Evolutionary conservation across 768 basidiomycete genomes (phyloP), one percentile per base, ranked within the genome.

Genomic region (Amylocystis lapponica): DNA sequence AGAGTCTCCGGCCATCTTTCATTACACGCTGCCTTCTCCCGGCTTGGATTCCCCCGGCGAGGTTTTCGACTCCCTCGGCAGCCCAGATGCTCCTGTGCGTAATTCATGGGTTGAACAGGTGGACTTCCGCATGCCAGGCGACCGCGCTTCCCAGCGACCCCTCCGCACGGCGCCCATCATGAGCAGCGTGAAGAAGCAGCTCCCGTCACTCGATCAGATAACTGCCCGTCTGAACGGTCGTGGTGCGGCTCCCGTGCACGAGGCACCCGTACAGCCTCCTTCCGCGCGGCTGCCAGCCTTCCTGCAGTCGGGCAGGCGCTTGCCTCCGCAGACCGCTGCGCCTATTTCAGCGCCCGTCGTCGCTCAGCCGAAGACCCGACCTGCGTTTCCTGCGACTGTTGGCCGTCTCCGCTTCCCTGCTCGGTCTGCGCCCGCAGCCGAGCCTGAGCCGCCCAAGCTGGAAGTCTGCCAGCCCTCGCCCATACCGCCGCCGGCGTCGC

Each of bases 151-250:
- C 44, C 45, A 50, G 49, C 47, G 42, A 10, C 39, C 49, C 26
- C 41, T 40, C 36, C 36, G 42, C n/a, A 48, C 57, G 26, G 42
- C 54, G n/a, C 50, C 48, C 17, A 27, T 45, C 14, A 22, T 32
- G 25, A 43, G 39, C 34, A 39, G 29, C 36, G n/a, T n/a, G n/a
- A 46, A 41, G 39, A 64, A 61, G 47, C 51, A 58, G 32, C 56
- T 80, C 27, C 86, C 86, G 17, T 87, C 86, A 20, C 75, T 89
- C 47, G 85, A 85, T 51, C 80, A 88, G 55, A 87, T 88, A 46
- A 76, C 79, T 25, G 79, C 84, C 31, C 83, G 72, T 49, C 53
- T 86, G 52, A 71, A 68, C 47, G 59, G 60, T 39, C 60, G 66
- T 47, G 56, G 50, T 23, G 41, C 51, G n/a, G 40, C 62, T 36